Base-by-base conservation (phyloP, 208 protist genomes). In the Trypanosomatidae sp. region DNA sequence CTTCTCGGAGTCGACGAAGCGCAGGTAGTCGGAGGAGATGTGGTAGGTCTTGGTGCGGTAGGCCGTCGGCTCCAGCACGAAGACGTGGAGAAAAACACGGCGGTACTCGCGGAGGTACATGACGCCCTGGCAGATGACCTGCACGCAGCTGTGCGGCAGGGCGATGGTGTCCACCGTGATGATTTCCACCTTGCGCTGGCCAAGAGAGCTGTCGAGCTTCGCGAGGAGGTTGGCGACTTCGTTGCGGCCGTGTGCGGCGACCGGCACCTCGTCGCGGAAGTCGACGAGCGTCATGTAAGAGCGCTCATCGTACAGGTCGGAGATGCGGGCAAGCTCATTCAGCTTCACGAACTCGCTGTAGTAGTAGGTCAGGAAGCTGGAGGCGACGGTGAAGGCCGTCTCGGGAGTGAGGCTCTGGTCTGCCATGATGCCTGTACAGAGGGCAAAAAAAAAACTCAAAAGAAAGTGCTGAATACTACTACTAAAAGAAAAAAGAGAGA, bases 11-110 rank as follows among this genome's bases (percentile, higher is more conserved):
- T 80, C 76, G 22, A 94, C 76, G 69, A 95, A 89, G 73, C 92
- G 90, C 39, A 95, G 79, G 76, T 91, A 94, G 71, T 96, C 92
- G 33, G 83, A 86, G 60, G 82, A 84, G 65, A 96, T 93, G 89
- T 94, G 82, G 79, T 90, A 95, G 9, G 92, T 94, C 78, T 86
- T 87, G 55, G 67, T 80, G 77, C 89, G 88, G 83, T 89, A 85
- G 75, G 66, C 71, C 15, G 90, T 94, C 22, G 92, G 92, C 47
- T 85, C 71, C n/a, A 96, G 83, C 50, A 93, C 84, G 73, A 95
- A 96, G 70, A 82, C 77, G 71, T 96, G 92, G 28, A 90, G 71
- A 71, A 94, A 94, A 19, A 79, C 79, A 17, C 82, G 80, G 67
- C 86, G 83, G 68, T 78, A 67, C 36, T 84, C 77, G 22, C 82